phyloP scores from a whole-genome alignment of 176 grass and related monocot species.

The Hordeum marinum region DNA sequence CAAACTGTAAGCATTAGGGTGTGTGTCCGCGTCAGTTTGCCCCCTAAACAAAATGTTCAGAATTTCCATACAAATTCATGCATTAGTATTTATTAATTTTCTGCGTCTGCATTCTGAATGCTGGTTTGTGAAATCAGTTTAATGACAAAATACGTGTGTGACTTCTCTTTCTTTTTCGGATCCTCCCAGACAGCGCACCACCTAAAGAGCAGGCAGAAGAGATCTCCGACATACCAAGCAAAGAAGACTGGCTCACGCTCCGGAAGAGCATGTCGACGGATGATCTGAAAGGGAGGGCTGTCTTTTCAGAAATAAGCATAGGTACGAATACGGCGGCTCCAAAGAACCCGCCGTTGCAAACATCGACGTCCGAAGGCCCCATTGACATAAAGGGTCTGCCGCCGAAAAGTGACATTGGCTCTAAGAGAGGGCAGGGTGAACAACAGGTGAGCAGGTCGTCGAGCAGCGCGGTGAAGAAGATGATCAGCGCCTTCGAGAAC shows the following conservation, averaged over 20 bases:
- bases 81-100: no score
- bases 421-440: slow-evolving; percentile 8
- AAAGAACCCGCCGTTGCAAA: no score
- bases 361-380: not conserved
- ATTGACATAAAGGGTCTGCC: no score
- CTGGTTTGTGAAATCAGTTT: no score
- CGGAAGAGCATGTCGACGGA: slow-evolving; percentile 8
- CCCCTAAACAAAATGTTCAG: not conserved
- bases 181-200: slow-evolving; percentile 19
- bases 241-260: slow-evolving; percentile 7
- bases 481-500: slow-evolving; percentile 28
- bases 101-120: no score
- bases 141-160: not conserved
- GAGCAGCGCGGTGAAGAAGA: slow-evolving; percentile 38
- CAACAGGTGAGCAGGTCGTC: not conserved
- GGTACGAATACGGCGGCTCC: not conserved
- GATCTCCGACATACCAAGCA: slow-evolving; percentile 18
- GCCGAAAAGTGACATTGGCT: not conserved
- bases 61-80: not conserved
- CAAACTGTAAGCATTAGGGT: not conserved
- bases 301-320: not conserved
- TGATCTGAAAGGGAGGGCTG: slow-evolving; percentile 11
- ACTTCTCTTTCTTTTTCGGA: not conserved
- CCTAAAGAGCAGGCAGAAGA: slow-evolving; percentile 6
- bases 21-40: not conserved